A percentile compares a stretch with the other conserved stretches of the same genome.
Conservation (phyloP, 768 basidiomycete species). For the Favolaschia claudopus region DNA sequence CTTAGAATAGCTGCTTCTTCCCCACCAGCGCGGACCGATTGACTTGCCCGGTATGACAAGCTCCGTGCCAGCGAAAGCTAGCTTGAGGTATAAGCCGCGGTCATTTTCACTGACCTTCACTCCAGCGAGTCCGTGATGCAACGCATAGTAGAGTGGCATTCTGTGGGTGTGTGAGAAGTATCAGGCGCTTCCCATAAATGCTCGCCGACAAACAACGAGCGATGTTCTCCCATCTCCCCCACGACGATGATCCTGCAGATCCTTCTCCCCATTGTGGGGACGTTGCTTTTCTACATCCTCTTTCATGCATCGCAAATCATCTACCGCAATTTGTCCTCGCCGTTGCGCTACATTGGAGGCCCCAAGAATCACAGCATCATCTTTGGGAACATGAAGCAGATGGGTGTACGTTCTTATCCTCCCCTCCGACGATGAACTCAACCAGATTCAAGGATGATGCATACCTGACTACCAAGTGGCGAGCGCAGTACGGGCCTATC, state of each 20-base stretch:
- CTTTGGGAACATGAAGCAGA: conserved; percentile 38
- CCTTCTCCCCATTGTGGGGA: conserved; percentile 6
- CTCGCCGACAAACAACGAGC: too few relatives aligned
- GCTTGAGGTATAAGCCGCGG: too few relatives aligned
- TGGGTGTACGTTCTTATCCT: conserved; percentile 20
- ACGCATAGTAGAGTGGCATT: too few relatives aligned
- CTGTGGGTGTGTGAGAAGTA: too few relatives aligned
- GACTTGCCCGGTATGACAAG: too few relatives aligned
- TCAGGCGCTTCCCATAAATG: too few relatives aligned
- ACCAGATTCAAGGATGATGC: neutral
- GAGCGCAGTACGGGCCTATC: neutral
- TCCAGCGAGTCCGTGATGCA: too few relatives aligned
- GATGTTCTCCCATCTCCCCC: too few relatives aligned
- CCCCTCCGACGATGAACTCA: neutral
- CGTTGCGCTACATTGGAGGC: conserved; percentile 42
- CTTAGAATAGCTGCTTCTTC: too few relatives aligned
- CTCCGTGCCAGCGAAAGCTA: too few relatives aligned
- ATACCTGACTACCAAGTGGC: neutral
- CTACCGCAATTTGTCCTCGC: conserved; percentile 25
- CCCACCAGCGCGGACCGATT: too few relatives aligned
- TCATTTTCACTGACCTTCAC: too few relatives aligned
- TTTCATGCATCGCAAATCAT: conserved; percentile 22
- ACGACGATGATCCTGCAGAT: conserved; percentile 8
- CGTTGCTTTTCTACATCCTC: conserved; percentile 13
- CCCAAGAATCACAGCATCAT: conserved; percentile 40